phyloP scores from a whole-genome alignment of 495 filamentous ascomycete genomes.

The Cudoniella acicularis region DNA sequence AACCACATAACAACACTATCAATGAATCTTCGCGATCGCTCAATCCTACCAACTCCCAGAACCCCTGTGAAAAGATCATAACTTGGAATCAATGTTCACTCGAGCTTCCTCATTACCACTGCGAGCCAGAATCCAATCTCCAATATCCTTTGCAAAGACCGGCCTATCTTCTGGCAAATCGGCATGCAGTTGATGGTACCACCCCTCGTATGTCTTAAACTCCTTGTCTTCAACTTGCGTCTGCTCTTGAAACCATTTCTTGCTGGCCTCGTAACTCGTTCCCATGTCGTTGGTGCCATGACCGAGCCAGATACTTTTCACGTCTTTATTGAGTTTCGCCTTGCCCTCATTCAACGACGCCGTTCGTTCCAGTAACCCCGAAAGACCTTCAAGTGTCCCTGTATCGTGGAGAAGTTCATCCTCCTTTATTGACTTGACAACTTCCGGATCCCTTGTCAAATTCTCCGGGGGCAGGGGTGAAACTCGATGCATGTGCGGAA shows the following conservation, averaged over 20 bases:
- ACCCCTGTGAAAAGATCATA: conserved; percentile 1
- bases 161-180: conserved; percentile 60
- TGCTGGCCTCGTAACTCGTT: conserved; percentile 57
- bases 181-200: conserved; percentile 72
- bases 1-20: no score
- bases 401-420: conserved; percentile 72
- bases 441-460: conserved; percentile 59
- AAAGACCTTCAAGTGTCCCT: conserved; percentile 72
- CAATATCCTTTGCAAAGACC: conserved; percentile 66
- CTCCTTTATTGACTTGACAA: conserved; percentile 48
- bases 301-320: conserved; percentile 52
- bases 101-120: conserved; percentile 4
- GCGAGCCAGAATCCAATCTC: conserved; percentile 66
- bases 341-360: conserved; percentile 44
- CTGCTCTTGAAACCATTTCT: conserved; percentile 55
- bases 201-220: conserved; percentile 73
- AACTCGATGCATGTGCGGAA: conserved; percentile 58
- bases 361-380: conserved; percentile 70
- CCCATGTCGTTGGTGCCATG: conserved; percentile 69
- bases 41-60: no score
- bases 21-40: no score
- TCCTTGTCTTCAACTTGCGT: conserved; percentile 56
- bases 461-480: conserved; percentile 53
- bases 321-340: conserved; percentile 28
- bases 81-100: conserved; percentile 7